phyloP scores from a whole-genome alignment of 371 early-diverging fungal species.

The Amoeboaphelidium occidentale region DNA sequence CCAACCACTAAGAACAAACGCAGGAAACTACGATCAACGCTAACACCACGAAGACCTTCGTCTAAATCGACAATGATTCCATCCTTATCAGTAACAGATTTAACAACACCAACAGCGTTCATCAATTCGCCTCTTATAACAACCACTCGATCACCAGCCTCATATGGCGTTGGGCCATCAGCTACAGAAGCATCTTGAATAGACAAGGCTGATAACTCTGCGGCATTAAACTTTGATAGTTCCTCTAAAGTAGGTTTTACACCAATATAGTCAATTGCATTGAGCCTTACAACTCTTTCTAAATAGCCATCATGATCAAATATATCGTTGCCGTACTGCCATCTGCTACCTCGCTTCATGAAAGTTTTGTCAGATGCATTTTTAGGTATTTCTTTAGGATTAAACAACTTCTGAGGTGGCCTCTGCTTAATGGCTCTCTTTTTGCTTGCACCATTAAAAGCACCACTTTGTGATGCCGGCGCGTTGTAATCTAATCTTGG shows the following conservation, averaged over 20 bases:
- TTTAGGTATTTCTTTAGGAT: slow-evolving; percentile 19
- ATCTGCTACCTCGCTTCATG: neutral
- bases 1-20: slow-evolving; percentile 66
- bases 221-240: slow-evolving; percentile 38
- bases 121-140: slow-evolving; percentile 72
- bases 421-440: slow-evolving; percentile 15
- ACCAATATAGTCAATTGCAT: slow-evolving; percentile 41
- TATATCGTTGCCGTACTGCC: slow-evolving; percentile 40
- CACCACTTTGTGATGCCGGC: slow-evolving; percentile 2
- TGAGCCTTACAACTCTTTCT: slow-evolving; percentile 60
- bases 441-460: slow-evolving; percentile 25
- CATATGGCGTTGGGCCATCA: slow-evolving; percentile 4
- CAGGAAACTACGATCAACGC: slow-evolving; percentile 28
- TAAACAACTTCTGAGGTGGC: slow-evolving; percentile 47
- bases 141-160: slow-evolving; percentile 29
- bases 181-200: slow-evolving; percentile 2
- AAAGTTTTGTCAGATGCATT: neutral
- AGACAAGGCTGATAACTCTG: slow-evolving; percentile 2
- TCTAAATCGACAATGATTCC: slow-evolving; percentile 15
- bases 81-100: slow-evolving; percentile 26
- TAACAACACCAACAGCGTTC: slow-evolving; percentile 51
- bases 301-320: slow-evolving; percentile 67
- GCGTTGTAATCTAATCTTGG: slow-evolving; percentile 50
- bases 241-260: slow-evolving; percentile 83
- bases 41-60: neutral